phyloP scores from a whole-genome alignment of 805 yeast species.

The Torulaspora maleeae region DNA sequence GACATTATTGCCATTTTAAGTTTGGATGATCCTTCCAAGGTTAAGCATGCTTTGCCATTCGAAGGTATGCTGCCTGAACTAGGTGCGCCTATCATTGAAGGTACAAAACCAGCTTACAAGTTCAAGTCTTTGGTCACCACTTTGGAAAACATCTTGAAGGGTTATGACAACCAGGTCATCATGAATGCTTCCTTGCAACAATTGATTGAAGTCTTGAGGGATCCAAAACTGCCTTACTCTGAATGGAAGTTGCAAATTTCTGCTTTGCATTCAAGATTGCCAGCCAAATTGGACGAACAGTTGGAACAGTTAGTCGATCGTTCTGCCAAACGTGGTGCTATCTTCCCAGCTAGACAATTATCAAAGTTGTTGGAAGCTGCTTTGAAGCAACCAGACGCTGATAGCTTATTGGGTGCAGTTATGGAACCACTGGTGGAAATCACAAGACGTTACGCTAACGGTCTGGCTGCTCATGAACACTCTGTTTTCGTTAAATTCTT shows the following conservation, averaged over 20 bases:
- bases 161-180: constrained; percentile 93
- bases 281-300: constrained; percentile 65
- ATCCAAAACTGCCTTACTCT: constrained; percentile 82
- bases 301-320: constrained; percentile 65
- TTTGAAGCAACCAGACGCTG: constrained; percentile 44
- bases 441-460: constrained; percentile 64
- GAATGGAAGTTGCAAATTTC: constrained; percentile 86
- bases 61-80: constrained; percentile 89
- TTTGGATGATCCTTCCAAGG: constrained; percentile 94
- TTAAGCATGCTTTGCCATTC: constrained; percentile 91
- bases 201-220: constrained; percentile 66
- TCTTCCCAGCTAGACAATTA: constrained; percentile 90
- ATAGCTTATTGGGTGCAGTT: constrained; percentile 50
- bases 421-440: constrained; percentile 71
- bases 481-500: constrained; percentile 64
- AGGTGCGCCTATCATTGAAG: constrained; percentile 78
- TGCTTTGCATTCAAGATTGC: constrained; percentile 88
- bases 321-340: constrained; percentile 58
- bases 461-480: constrained; percentile 81
- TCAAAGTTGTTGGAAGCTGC: constrained; percentile 65
- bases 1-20: constrained; percentile 93
- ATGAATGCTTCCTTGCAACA: constrained; percentile 77
- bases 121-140: constrained; percentile 56
- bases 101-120: constrained; percentile 77
- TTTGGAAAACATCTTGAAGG: constrained; percentile 74